Evolutionary conservation across 2,329 filamentous ascomycete species (phyloP), one percentile per base, ranked within the genome.

Genomic region (Nemania serpens): DNA sequence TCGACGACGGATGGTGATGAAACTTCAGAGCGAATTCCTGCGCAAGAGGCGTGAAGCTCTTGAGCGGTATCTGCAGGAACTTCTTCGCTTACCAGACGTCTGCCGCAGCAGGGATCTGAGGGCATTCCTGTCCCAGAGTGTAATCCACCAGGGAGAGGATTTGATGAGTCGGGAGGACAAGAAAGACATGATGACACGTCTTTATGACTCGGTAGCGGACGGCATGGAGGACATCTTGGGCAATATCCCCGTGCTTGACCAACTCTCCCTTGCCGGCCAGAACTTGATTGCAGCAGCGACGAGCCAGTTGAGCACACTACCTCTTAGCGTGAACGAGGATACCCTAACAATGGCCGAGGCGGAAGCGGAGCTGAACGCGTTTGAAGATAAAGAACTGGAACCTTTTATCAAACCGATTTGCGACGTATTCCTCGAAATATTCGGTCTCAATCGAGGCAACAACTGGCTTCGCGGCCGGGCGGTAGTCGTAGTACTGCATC

Each of bases 391-490:
- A 70, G 92, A 97, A 69, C 82, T 93, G 2, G 93, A 96, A 72
- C 95, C 95, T 1, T 98, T 99, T 71, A 95, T 99, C 70, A 99
- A 97, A 74, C 96, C 95, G 3, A 97, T 99, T 63, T 97, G 93
- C 76, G 95, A 99, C 75, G 88, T 99, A 62, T 99, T 99, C 77
- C 84, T 99, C 15, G 95, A 99, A 74, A 86, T 93, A 0, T 99
- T 99, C 72, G 93, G 97, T 72, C 84, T 99, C 41, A 96, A 97
- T 75, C 88, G 90, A 62, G 93, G 94, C 42, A 97, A 96, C 76
- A 98, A 96, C 75, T 99, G 95, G 96, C 86, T 99, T 3, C 90
- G 96, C 42, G 96, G 95, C 0, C 88, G 95, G 20, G 95, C 95
- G 0, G 95, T 98, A 1, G 94, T 99, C 4, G 93, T 99, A 10